These are phyloP conservation scores for Chlorella sp. DNA, from an alignment of 139 green algal genomes.

Conservation along the genomic window DNA sequence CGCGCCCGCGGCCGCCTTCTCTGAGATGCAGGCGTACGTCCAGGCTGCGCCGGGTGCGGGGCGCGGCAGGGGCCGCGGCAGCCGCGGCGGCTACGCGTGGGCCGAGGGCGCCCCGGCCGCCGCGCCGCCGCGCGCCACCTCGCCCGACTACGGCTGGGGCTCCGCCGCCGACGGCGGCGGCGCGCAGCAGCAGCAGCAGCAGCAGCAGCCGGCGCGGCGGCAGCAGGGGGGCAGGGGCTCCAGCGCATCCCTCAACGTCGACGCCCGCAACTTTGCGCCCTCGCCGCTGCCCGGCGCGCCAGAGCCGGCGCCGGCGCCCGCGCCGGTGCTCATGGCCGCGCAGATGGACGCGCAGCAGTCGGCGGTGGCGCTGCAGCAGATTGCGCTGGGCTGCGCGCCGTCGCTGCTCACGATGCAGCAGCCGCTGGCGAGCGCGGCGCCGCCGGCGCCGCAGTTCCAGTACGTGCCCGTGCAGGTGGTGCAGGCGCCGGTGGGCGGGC, in stretches of 20 bases:
- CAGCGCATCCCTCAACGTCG: background rate
- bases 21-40: background rate
- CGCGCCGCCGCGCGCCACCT: too few species aligned
- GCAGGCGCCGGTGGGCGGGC: background rate
- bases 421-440: too few species aligned
- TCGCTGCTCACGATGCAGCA: constrained; percentile 18
- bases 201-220: constrained; percentile 2
- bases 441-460: constrained; percentile 2
- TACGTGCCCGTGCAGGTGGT: background rate
- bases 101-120: too few species aligned
- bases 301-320: background rate
- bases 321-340: constrained; percentile 3
- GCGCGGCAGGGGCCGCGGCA: too few species aligned
- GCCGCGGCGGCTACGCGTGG: too few species aligned
- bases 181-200: background rate
- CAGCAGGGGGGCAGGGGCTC: constrained; percentile 15
- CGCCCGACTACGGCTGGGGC: too few species aligned
- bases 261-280: background rate
- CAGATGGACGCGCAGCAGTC: constrained; percentile 29
- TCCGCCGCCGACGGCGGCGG: too few species aligned
- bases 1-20: background rate
- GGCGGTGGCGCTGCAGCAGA: constrained; percentile 29
- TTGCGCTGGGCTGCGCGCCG: constrained; percentile 19
- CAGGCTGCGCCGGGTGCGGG: background rate
- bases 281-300: too few species aligned